Evolutionary conservation across 179 eudicot genomes (phyloP).

Genomic region (Corrigiola litoralis): DNA sequence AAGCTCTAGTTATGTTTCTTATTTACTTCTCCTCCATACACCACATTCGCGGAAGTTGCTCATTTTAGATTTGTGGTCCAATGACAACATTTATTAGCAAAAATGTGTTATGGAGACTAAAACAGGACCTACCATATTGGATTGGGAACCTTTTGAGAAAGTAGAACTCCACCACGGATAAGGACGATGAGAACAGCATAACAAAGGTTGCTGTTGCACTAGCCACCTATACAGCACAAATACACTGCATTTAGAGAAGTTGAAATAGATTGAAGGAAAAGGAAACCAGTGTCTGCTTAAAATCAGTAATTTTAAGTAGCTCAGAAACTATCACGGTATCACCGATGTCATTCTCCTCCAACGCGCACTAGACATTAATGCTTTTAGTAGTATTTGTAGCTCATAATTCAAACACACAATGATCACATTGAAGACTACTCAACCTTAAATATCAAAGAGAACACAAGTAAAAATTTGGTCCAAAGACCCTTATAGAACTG

Average conservation of each 20-base stretch:
- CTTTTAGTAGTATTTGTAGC: too few relatives aligned
- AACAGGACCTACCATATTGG: constrained; percentile 54
- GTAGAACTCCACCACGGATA: constrained; percentile 95
- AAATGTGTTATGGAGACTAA: background rate
- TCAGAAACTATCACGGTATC: background rate
- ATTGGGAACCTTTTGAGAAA: constrained; percentile 84
- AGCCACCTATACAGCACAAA: constrained; percentile 55
- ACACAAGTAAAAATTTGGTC: background rate
- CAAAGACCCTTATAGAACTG: background rate
- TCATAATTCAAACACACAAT: too few relatives aligned
- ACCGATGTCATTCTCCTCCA: too few relatives aligned
- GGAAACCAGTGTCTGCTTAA: background rate
- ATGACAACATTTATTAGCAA: background rate
- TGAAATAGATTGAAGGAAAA: background rate
- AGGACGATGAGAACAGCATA: constrained; percentile 89
- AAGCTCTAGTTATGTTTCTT: background rate
- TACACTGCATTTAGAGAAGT: background rate
- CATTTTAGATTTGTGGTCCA: constrained; percentile 17
- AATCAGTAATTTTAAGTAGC: background rate
- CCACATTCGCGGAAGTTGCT: background rate
- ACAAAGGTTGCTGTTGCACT: constrained; percentile 98
- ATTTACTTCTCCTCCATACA: background rate
- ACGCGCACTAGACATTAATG: too few relatives aligned
- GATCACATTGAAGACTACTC: background rate
- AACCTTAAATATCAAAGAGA: background rate